Evolutionary conservation across 192 early-diverging fungal species (phyloP).

Genomic region (Backusella tarrabulga): DNA sequence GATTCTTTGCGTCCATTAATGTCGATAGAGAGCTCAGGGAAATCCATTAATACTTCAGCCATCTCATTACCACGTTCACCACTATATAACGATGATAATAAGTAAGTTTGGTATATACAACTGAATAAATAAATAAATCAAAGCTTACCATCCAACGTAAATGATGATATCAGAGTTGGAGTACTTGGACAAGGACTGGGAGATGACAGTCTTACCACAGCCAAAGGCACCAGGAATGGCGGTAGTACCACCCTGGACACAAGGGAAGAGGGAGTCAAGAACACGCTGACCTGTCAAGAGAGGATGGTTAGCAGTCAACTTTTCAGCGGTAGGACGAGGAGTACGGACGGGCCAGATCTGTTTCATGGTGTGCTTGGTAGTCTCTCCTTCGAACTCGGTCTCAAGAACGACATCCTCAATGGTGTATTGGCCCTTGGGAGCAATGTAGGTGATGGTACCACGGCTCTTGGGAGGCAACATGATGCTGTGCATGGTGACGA

Average conservation of each 20-base stretch:
- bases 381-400: conserved; percentile 97
- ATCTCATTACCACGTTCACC: conserved; percentile 99
- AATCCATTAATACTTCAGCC: conserved; percentile 99
- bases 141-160: conserved; percentile 88
- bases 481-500: conserved; percentile 89
- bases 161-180: conserved; percentile 99
- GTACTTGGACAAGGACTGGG: conserved; percentile 98
- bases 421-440: conserved; percentile 89
- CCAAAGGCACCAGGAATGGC: conserved; percentile 99
- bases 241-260: conserved; percentile 98
- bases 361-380: conserved; percentile 91
- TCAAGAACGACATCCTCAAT: conserved; percentile 90
- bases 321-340: conserved; percentile 92
- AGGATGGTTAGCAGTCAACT: conserved; percentile 93
- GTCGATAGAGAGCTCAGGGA: conserved; percentile 91
- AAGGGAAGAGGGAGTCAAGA: conserved; percentile 98
- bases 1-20: conserved; percentile 95
- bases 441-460: conserved; percentile 97
- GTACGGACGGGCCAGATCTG: conserved; percentile 98
- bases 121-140: conserved; percentile 52
- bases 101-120: not conserved
- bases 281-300: conserved; percentile 98
- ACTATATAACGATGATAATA: conserved; percentile 39
- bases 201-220: conserved; percentile 99
- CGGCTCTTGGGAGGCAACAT: conserved; percentile 92